Evolutionary conservation across 2,329 filamentous ascomycete species (phyloP).

Genomic region (Albifimbria verrucaria): DNA sequence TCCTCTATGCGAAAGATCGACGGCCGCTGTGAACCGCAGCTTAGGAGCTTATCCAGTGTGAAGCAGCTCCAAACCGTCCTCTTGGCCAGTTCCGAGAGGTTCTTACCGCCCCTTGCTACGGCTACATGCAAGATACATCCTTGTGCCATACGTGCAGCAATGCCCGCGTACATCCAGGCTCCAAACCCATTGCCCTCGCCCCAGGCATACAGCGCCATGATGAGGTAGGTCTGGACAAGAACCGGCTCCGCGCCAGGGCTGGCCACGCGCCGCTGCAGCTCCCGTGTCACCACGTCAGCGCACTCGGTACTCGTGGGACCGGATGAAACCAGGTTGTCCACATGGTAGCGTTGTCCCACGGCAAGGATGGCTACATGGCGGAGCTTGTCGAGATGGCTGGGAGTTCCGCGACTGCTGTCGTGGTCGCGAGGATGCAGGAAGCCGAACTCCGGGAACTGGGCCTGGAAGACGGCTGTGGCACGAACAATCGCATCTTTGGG

Average conservation of each 20-base stretch:
- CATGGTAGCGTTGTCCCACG: slow-evolving; percentile 13
- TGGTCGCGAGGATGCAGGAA: slow-evolving; percentile 20
- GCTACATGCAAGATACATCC: slow-evolving; percentile 14
- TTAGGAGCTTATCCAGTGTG: slow-evolving; percentile 17
- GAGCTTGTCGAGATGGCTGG: slow-evolving; percentile 9
- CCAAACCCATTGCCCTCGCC: slow-evolving; percentile 21
- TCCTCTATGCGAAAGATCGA: slow-evolving; percentile 16
- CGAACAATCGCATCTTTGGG: slow-evolving; percentile 5
- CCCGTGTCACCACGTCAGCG: slow-evolving; percentile 4
- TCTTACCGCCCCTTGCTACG: slow-evolving; percentile 10
- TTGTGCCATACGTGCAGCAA: slow-evolving; percentile 20
- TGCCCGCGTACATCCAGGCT: slow-evolving; percentile 22
- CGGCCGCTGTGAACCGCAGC: slow-evolving; percentile 17
- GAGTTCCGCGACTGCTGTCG: slow-evolving; percentile 10
- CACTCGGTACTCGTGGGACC: background rate
- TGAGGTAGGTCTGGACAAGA: slow-evolving; percentile 17
- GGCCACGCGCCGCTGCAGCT: slow-evolving; percentile 12
- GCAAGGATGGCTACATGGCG: slow-evolving; percentile 13
- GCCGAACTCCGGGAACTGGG: slow-evolving; percentile 20
- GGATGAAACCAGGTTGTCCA: background rate
- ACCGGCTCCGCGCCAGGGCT: slow-evolving; percentile 9
- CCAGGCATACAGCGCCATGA: slow-evolving; percentile 19
- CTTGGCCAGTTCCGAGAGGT: slow-evolving; percentile 16
- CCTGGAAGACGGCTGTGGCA: slow-evolving; percentile 12
- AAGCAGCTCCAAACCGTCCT: slow-evolving; percentile 20